Evolutionary conservation across 1,284 basidiomycete genomes (phyloP), one percentile per base, ranked within the genome.

Genomic region (Grifola frondosa): DNA sequence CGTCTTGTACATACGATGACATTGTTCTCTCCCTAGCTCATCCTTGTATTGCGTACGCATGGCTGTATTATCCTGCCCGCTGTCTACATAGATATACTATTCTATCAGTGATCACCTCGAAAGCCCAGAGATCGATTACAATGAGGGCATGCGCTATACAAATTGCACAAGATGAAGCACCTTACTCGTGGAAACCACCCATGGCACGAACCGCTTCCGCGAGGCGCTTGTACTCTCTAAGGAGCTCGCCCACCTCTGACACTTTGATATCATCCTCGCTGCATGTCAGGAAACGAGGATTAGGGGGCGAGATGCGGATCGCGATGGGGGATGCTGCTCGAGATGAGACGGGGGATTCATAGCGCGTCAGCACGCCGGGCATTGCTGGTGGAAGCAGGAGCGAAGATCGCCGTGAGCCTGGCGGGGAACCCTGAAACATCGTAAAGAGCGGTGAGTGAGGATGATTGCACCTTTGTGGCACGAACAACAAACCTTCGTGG

Each of bases 141-240:
- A n/a, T n/a, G n/a, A n/a, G n/a, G n/a, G n/a, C n/a, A n/a, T n/a
- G n/a, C n/a, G n/a, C n/a, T n/a, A n/a, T n/a, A n/a, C n/a, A n/a
- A n/a, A n/a, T n/a, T n/a, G n/a, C n/a, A n/a, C n/a, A n/a, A n/a
- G n/a, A n/a, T n/a, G n/a, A n/a, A n/a, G n/a, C n/a, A n/a, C n/a
- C n/a, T 38, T 63, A 62, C 16, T 68, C 66, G 16, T 67, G 56
- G 44, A 74, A 74, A 4, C 67, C 69, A 17, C 68, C 70, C 56
- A 73, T 56, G 2, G 64, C 66, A 17, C 64, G 54, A 31, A 75
- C 53, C 8, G 65, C 69, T 41, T 70, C 70, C 9, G 64, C 85
- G 37, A 90, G 59, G 16, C 83, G 70, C 48, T 80, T 77, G 63
- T 94, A 93, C 50, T 93, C 91, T 22, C 70, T 65, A 55, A 94